Conservation (phyloP, 106 monocot genomes). For the Phalaenopsis aphrodite region DNA sequence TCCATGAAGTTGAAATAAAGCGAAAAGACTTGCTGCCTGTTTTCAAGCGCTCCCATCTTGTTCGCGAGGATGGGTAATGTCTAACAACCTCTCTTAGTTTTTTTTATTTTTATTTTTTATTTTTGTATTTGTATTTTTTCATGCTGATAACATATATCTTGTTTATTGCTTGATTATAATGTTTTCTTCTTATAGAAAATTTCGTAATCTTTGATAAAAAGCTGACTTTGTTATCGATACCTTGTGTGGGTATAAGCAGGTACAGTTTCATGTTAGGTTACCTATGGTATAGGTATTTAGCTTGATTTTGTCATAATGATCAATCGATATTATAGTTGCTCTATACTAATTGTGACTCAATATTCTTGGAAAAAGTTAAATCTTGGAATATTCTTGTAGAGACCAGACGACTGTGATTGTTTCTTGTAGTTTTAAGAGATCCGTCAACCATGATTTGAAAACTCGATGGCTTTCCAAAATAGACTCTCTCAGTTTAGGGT, state of each 20-base stretch:
- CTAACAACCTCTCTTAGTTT: background rate
- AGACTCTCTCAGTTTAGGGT: too few species aligned
- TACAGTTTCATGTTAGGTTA: background rate
- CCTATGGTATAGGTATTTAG: background rate
- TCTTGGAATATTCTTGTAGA: too few species aligned
- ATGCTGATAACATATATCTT: background rate
- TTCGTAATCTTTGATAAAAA: background rate
- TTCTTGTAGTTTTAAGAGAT: too few species aligned
- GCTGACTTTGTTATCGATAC: background rate
- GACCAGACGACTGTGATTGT: too few species aligned
- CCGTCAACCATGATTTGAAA: too few species aligned
- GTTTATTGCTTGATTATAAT: background rate
- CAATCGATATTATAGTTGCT: too few species aligned
- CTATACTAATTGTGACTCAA: too few species aligned
- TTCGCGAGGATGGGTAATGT: constrained; percentile 54
- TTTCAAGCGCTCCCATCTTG: constrained; percentile 47
- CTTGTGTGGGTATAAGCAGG: background rate
- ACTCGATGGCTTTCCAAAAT: too few species aligned
- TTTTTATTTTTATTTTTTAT: background rate
- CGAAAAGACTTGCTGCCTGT: constrained; percentile 75
- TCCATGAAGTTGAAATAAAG: constrained; percentile 66
- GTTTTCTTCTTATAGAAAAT: background rate
- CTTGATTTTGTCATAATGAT: background rate
- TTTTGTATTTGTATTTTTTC: background rate
- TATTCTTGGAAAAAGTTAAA: too few species aligned